phyloP scores from a whole-genome alignment of 805 yeast genomes.

The Jamesozyma spencerorum region DNA sequence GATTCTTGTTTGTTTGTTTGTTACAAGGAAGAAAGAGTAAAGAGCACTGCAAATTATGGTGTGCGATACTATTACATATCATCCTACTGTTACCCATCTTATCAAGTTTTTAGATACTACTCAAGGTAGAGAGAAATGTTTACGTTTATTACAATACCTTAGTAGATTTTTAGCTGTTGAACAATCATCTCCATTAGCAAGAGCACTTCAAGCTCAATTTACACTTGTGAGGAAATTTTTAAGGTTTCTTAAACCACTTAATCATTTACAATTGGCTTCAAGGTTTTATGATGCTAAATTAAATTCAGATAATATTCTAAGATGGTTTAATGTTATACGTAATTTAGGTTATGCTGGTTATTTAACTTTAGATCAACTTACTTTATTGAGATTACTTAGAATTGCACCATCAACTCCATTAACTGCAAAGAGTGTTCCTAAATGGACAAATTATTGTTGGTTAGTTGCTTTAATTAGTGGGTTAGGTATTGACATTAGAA shows the following conservation, averaged over 20 bases:
- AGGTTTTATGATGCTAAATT: slow-evolving; percentile 62
- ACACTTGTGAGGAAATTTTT: slow-evolving; percentile 71
- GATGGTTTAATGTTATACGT: slow-evolving; percentile 32
- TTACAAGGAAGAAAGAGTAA: background rate
- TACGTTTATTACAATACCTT: slow-evolving; percentile 61
- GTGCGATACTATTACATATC: slow-evolving; percentile 46
- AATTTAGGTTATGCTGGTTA: slow-evolving; percentile 56
- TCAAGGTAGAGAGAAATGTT: slow-evolving; percentile 64
- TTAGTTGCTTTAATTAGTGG: slow-evolving; percentile 58
- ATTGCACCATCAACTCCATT: slow-evolving; percentile 45
- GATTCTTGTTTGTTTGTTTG: no score
- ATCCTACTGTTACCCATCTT: slow-evolving; percentile 53
- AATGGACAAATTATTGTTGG: slow-evolving; percentile 68
- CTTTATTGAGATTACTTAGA: slow-evolving; percentile 40
- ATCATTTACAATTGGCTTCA: slow-evolving; percentile 60
- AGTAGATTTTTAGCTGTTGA: slow-evolving; percentile 63
- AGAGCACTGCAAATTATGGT: slow-evolving; percentile 37
- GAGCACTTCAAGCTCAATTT: slow-evolving; percentile 51
- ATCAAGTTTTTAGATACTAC: slow-evolving; percentile 56
- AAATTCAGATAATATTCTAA: slow-evolving; percentile 39
- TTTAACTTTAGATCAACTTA: slow-evolving; percentile 53
- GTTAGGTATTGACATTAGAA: slow-evolving; percentile 48
- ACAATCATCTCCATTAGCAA: slow-evolving; percentile 39
- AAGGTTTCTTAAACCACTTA: slow-evolving; percentile 74
- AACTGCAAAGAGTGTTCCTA: slow-evolving; percentile 42